Base-by-base conservation (phyloP, 2,329 filamentous ascomycete species). In the Aspergillus sp. region DNA sequence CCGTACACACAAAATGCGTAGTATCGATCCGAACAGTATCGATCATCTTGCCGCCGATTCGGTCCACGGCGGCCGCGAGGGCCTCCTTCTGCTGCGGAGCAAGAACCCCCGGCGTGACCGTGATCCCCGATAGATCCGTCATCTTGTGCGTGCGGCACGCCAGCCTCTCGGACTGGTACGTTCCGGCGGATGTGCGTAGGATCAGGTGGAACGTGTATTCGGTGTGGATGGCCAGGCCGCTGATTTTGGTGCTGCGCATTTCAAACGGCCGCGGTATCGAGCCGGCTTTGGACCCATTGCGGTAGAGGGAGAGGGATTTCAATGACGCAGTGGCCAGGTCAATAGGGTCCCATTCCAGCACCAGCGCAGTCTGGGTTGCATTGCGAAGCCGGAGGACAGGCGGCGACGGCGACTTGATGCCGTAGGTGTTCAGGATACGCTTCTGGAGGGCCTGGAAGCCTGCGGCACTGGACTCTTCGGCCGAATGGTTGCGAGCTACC, bases 281-380 rank as follows among this genome's bases (percentile, higher is more conserved):
- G 51, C 91, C 91, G 11, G 89, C 89, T 67, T 96, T 98, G 57
- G 86, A 86, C 49, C 86, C 86, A 68, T 98, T 98, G 58, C 91
- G 82, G 64, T 91, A 96, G 32, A 98, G 72, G 36, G 82, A 86
- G 33, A 98, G 74, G 30, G 83, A 89, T 51, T 91, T 80, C 40
- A 96, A 73, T 55, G 91, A 86, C 43, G 91, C 86, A 4, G 89
- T 96, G 14, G 88, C 91, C 30, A 95, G 78, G 50, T 89, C 75
- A 53, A 98, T 82, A 20, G 89, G 86, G 44, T 96, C 91, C 91
- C 91, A 98, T 65, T 96, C 91, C 32, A 98, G 82, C 24, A 98
- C 91, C 28, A 96, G 82, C 16, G 85, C 93, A n/a, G 91, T 98
- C 64, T 98, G 91, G 1, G 91, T 98, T 34, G 89, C 88, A 71